These are phyloP conservation scores for Alternaria gaisen DNA, from an alignment of 2,329 filamentous ascomycete species.

Conservation along the genomic window DNA sequence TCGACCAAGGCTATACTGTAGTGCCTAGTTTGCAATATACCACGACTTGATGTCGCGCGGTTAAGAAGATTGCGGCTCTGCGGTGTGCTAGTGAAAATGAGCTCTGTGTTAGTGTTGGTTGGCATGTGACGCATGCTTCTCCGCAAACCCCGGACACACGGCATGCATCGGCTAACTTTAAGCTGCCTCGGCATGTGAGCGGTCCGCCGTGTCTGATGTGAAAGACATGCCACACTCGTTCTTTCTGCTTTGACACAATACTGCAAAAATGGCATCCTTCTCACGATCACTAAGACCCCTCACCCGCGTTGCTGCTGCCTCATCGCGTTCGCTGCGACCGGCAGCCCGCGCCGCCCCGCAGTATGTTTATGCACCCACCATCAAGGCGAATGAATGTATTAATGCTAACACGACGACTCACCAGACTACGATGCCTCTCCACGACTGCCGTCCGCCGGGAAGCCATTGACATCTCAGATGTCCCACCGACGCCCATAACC, in stretches of 20 bases:
- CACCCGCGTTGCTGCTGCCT: slow-evolving; percentile 39
- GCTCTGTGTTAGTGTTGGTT: not conserved
- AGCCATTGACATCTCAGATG: slow-evolving; percentile 67
- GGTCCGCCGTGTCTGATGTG: not conserved
- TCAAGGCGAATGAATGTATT: slow-evolving; percentile 7
- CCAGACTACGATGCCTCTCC: slow-evolving; percentile 55
- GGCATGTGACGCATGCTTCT: slow-evolving; percentile 18
- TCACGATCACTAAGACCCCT: slow-evolving; percentile 43
- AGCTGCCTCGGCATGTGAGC: slow-evolving; percentile 18
- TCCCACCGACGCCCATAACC: slow-evolving; percentile 90
- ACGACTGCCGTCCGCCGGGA: slow-evolving; percentile 51
- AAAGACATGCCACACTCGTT: not conserved
- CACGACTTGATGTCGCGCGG: slow-evolving; percentile 7
- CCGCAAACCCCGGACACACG: slow-evolving; percentile 11
- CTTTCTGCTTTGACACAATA: not conserved
- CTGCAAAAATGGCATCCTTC: slow-evolving; percentile 41
- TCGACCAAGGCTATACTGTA: slow-evolving; percentile 12
- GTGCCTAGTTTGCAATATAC: slow-evolving; percentile 3
- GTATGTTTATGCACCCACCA: slow-evolving; percentile 23
- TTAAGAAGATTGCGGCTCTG: slow-evolving; percentile 4
- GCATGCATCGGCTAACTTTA: slow-evolving; percentile 1
- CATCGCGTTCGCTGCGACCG: slow-evolving; percentile 39
- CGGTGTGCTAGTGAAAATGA: not conserved
- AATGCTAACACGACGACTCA: not conserved
- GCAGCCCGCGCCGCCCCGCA: slow-evolving; percentile 43